Percentiles rank a stretch among this genome's conserved stretches.
phyloP scores from a whole-genome alignment of 495 filamentous ascomycete genomes.

The Aspergillus campestris region DNA sequence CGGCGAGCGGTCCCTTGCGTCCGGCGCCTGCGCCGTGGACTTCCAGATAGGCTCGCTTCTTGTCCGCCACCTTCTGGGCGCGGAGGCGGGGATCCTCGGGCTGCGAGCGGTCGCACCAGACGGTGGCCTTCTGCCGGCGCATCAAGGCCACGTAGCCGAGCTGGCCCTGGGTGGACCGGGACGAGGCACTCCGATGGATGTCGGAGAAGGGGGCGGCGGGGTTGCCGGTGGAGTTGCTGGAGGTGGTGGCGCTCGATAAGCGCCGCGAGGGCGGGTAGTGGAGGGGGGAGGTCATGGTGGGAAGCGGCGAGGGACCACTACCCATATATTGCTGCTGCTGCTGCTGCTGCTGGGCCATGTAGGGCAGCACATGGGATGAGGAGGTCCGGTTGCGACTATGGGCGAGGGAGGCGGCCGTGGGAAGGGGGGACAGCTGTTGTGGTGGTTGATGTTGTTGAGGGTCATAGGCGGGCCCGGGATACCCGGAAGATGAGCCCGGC shows the following conservation, averaged over 20 bases:
- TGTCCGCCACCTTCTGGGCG: constrained; percentile 73
- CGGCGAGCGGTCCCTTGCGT: constrained; percentile 50
- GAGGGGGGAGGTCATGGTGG: constrained; percentile 23
- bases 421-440: constrained; percentile 22
- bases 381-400: constrained; percentile 52
- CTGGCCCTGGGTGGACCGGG: constrained; percentile 46
- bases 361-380: constrained; percentile 50
- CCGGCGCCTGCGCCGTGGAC: constrained; percentile 51
- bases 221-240: constrained; percentile 50
- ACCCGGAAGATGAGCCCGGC: constrained; percentile 17
- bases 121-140: constrained; percentile 92
- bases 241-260: constrained; percentile 67
- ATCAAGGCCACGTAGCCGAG: constrained; percentile 87
- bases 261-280: constrained; percentile 46
- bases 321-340: constrained; percentile 19
- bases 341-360: constrained; percentile 22
- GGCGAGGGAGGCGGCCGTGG: constrained; percentile 20
- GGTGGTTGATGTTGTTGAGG: constrained; percentile 11
- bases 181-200: constrained; percentile 69
- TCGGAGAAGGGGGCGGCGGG: constrained; percentile 37
- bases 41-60: constrained; percentile 74
- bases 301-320: constrained; percentile 17
- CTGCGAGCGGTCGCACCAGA: constrained; percentile 96
- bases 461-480: constrained; percentile 27
- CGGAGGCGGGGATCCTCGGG: constrained; percentile 79